These are phyloP conservation scores for Leishmania mexicana DNA, from an alignment of 208 protist species.

Conservation along the genomic window DNA sequence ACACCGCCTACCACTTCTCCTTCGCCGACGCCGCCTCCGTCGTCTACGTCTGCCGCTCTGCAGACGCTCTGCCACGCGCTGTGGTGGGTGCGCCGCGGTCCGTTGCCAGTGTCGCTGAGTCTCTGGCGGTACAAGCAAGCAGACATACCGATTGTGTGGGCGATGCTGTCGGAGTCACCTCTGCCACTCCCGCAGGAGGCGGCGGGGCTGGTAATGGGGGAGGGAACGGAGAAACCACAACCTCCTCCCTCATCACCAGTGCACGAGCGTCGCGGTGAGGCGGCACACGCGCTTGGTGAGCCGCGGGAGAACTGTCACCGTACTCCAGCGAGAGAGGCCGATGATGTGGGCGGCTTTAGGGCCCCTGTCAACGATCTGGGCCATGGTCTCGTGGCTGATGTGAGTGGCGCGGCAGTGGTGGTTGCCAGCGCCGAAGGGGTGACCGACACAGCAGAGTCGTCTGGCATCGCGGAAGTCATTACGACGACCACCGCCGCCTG, in stretches of 20 bases:
- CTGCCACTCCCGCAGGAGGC: background rate
- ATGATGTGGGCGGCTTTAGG: background rate
- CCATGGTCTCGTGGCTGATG: background rate
- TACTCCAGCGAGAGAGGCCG: background rate
- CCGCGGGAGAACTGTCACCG: no score
- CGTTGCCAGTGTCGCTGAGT: constrained; percentile 46
- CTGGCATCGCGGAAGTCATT: background rate
- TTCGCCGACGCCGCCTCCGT: background rate
- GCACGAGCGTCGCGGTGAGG: background rate
- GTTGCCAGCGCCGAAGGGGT: background rate
- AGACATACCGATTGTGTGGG: constrained; percentile 34
- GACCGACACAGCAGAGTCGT: background rate
- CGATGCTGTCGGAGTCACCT: background rate
- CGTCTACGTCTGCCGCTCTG: constrained; percentile 14
- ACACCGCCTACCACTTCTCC: background rate
- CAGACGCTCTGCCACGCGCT: constrained; percentile 38
- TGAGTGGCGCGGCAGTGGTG: background rate
- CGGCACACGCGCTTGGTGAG: background rate
- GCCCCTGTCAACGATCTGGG: background rate
- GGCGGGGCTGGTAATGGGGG: background rate
- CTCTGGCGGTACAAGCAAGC: constrained; percentile 37
- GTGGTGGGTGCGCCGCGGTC: constrained; percentile 52
- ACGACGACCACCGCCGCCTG: background rate
- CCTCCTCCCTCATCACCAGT: background rate
- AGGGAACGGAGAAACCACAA: background rate